A percentile compares a stretch with the other conserved stretches of the same genome.
Conservation (phyloP, 495 filamentous ascomycete genomes). For the Lasiosphaeris hirsuta region DNA sequence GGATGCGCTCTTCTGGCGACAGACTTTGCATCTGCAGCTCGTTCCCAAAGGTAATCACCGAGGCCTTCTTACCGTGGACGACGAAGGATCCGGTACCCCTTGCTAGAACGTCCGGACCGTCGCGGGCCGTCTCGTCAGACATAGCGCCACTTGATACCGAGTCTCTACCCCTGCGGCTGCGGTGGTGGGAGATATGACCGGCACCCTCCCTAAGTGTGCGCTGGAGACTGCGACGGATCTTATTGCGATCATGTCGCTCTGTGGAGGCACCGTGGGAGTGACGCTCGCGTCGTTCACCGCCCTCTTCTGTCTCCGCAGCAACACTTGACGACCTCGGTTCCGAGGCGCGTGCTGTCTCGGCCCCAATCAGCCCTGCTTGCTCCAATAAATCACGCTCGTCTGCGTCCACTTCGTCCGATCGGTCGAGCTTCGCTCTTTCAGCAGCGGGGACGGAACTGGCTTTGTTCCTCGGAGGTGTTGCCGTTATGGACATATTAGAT, state of each 20-base stretch:
- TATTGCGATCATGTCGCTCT: slow-evolving; percentile 52
- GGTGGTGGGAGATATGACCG: slow-evolving; percentile 62
- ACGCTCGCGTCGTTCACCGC: slow-evolving; percentile 33
- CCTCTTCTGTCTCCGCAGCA: slow-evolving; percentile 28
- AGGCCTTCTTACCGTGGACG: slow-evolving; percentile 96
- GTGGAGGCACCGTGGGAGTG: slow-evolving; percentile 26
- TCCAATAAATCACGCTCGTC: slow-evolving; percentile 50
- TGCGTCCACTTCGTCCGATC: slow-evolving; percentile 42
- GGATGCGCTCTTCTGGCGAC: slow-evolving; percentile 71
- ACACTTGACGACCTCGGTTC: slow-evolving; percentile 19
- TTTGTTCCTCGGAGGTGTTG: slow-evolving; percentile 30
- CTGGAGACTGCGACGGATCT: slow-evolving; percentile 84
- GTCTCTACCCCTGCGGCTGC: slow-evolving; percentile 74
- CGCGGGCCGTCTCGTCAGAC: slow-evolving; percentile 58
- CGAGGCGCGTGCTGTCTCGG: slow-evolving; percentile 11
- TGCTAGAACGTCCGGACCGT: slow-evolving; percentile 62
- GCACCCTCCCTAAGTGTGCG: slow-evolving; percentile 80
- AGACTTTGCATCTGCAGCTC: slow-evolving; percentile 88
- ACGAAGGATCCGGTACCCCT: slow-evolving; percentile 85
- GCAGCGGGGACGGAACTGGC: slow-evolving; percentile 18
- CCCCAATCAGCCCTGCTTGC: slow-evolving; percentile 46
- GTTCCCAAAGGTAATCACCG: slow-evolving; percentile 87
- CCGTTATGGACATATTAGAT: slow-evolving; percentile 28
- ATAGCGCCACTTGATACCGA: slow-evolving; percentile 58
- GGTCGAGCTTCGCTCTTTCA: slow-evolving; percentile 24